These are phyloP conservation scores for Fagopyrum homotropicum DNA, from an alignment of 148 eudicot species.

Conservation along the genomic window DNA sequence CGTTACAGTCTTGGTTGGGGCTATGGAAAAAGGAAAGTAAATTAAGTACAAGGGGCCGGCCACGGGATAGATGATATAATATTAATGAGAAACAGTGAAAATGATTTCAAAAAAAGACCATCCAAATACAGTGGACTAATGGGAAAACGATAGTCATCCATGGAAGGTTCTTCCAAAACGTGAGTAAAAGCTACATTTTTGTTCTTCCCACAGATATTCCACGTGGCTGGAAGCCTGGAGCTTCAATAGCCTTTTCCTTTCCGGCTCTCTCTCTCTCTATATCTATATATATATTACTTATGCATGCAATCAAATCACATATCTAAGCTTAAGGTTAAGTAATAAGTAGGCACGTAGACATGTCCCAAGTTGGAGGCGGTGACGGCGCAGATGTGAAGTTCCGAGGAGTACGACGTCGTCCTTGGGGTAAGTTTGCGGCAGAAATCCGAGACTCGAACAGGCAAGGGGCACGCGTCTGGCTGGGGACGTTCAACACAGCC, in stretches of 20 bases:
- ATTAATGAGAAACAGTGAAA: background rate
- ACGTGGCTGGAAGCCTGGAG: constrained; percentile 20
- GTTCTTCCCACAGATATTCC: constrained; percentile 21
- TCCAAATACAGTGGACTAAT: constrained; percentile 10
- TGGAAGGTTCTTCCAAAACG: constrained; percentile 6
- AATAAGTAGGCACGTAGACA: background rate
- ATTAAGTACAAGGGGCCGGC: background rate
- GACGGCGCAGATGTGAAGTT: constrained; percentile 44
- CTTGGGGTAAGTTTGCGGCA: constrained; percentile 87
- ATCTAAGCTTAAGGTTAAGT: background rate
- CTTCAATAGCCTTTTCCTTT: background rate
- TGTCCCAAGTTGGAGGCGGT: constrained; percentile 25
- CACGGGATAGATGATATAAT: no score
- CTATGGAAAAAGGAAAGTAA: no score
- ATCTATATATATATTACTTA: background rate
- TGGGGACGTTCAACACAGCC: constrained; percentile 70
- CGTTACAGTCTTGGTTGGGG: no score
- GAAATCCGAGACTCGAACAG: constrained; percentile 68
- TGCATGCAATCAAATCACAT: background rate
- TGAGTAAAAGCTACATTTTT: background rate
- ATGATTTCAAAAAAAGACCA: constrained; percentile 2
- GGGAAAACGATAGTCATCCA: background rate
- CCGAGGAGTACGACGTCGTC: constrained; percentile 67
- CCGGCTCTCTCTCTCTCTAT: constrained; percentile 6
- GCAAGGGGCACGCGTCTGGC: constrained; percentile 75